These are phyloP conservation scores for Leptodermis oblonga DNA, from an alignment of 257 asterid genomes.

Conservation along the genomic window DNA sequence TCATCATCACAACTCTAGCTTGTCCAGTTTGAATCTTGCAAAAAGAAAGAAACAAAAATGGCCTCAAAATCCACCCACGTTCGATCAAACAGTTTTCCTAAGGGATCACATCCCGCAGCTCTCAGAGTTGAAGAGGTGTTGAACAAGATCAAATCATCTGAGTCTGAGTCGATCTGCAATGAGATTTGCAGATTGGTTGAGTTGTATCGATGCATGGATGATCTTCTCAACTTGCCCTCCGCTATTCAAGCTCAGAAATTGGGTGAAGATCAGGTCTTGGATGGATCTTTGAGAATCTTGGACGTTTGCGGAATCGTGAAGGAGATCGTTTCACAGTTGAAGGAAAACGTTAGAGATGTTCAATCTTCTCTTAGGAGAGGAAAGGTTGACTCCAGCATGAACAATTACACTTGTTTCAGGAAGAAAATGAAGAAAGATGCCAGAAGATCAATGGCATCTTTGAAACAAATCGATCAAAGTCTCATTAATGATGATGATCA, in stretches of 20 bases:
- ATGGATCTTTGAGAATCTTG: constrained; percentile 24
- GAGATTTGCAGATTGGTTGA: constrained; percentile 22
- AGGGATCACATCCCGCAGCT: constrained; percentile 33
- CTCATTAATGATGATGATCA: neutral
- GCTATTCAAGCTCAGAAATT: constrained; percentile 20
- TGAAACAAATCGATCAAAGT: constrained; percentile 25
- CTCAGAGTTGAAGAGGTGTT: constrained; percentile 26
- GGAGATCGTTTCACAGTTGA: constrained; percentile 16
- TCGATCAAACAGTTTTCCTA: constrained; percentile 35
- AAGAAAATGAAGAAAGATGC: constrained; percentile 30
- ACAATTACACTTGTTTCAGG: constrained; percentile 7
- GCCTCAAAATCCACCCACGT: constrained; percentile 20
- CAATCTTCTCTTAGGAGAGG: constrained; percentile 27
- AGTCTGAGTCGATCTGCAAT: constrained; percentile 17
- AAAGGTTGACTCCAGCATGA: constrained; percentile 18
- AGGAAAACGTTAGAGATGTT: constrained; percentile 25
- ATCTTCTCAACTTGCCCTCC: constrained; percentile 23
- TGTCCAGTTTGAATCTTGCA: too few species aligned
- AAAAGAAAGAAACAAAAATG: constrained; percentile 20
- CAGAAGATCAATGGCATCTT: constrained; percentile 15
- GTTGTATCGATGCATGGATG: constrained; percentile 12
- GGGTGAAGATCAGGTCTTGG: constrained; percentile 22
- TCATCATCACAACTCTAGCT: neutral
- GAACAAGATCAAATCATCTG: constrained; percentile 31
- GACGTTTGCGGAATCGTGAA: constrained; percentile 22